A percentile compares a stretch with the other conserved stretches of the same genome.
phyloP scores from a whole-genome alignment of 1,284 basidiomycete genomes.

The Stygiomarasmius scandens region DNA sequence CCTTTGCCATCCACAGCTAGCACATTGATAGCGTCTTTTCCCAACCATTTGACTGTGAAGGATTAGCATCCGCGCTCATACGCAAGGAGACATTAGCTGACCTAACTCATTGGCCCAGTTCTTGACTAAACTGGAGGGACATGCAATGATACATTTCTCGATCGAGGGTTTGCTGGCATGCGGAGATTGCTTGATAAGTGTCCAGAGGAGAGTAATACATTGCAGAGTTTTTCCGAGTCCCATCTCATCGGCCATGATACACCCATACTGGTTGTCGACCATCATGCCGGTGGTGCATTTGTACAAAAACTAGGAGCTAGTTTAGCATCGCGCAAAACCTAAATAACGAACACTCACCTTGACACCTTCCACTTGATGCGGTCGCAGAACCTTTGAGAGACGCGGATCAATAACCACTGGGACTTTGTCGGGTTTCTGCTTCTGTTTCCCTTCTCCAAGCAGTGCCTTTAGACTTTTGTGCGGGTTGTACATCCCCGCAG shows the following conservation, averaged over 20 bases:
- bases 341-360: constrained; percentile 60
- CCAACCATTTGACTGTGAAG: constrained; percentile 86
- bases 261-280: constrained; percentile 91
- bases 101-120: constrained; percentile 99
- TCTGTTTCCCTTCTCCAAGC: constrained; percentile 76
- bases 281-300: constrained; percentile 93
- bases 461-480: constrained; percentile 91
- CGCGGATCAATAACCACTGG: constrained; percentile 96
- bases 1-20: constrained; percentile 92
- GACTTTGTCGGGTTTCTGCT: constrained; percentile 78
- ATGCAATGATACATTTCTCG: constrained; percentile 98
- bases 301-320: constrained; percentile 79
- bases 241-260: constrained; percentile 99
- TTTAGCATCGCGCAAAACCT: constrained; percentile 16
- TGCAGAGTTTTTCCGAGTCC: constrained; percentile 96
- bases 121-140: constrained; percentile 94
- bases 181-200: constrained; percentile 95
- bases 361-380: constrained; percentile 98
- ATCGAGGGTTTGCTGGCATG: constrained; percentile 84
- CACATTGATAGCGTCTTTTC: constrained; percentile 78
- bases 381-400: constrained; percentile 85
- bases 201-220: constrained; percentile 97
- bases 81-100: constrained; percentile 35
- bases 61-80: not conserved
- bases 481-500: constrained; percentile 76